phyloP scores from a whole-genome alignment of 2,329 filamentous ascomycete species.

The Rachicladosporium sp. region DNA sequence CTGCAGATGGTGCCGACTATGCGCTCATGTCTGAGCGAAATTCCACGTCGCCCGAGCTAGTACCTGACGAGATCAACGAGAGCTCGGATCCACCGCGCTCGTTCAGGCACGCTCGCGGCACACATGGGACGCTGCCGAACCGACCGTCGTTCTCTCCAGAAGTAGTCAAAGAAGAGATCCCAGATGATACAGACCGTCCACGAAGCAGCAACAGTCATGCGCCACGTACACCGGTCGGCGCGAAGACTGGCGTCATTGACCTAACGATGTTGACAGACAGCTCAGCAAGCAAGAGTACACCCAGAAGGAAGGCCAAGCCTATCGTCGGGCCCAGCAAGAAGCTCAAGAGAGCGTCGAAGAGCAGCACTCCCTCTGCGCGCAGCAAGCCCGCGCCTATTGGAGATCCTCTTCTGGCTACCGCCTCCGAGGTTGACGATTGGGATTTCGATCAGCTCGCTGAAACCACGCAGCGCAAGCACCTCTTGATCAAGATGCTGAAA shows the following conservation, averaged over 20 bases:
- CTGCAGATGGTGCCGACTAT: not conserved
- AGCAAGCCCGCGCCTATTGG: not conserved
- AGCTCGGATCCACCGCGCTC: not conserved
- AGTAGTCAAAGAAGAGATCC: not conserved
- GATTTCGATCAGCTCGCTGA: constrained; percentile 25
- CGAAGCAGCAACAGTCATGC: not conserved
- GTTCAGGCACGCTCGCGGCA: not conserved
- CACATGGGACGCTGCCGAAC: not conserved
- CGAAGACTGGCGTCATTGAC: not conserved
- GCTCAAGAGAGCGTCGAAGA: not conserved
- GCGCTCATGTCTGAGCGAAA: not conserved
- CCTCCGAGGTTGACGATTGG: constrained; percentile 20
- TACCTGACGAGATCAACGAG: not conserved
- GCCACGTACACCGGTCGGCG: not conserved
- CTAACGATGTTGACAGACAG: not conserved
- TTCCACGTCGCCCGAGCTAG: not conserved
- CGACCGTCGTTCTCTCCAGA: not conserved
- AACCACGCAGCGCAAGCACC: constrained; percentile 29
- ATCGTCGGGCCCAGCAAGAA: not conserved
- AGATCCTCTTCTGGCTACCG: not conserved
- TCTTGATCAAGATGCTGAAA: constrained; percentile 32
- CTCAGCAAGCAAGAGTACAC: no score
- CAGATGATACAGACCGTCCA: not conserved
- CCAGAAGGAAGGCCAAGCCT: no score
- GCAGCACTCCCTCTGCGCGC: not conserved